Evolutionary conservation across 495 filamentous ascomycete species (phyloP), one percentile per base, ranked within the genome.

Genomic region (Xylaria cubensis): DNA sequence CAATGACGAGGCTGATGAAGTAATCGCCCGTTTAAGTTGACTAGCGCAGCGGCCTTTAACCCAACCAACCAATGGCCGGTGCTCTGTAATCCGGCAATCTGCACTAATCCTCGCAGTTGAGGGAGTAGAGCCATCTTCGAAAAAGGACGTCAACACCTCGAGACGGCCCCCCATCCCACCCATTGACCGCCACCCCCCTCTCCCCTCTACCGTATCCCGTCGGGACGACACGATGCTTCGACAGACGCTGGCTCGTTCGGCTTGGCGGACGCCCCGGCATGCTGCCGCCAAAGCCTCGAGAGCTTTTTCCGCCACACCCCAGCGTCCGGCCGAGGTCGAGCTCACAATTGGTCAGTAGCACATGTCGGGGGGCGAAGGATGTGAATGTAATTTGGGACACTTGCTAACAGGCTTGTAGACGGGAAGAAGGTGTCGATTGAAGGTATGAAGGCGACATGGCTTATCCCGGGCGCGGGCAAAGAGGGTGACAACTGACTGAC

Each of bases 351-450:
- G 94, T 96, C 85, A 77, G 92, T 80, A 67, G 62, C 68, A 67
- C 39, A 65, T 55, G 39, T 48, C 51, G 50, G 55, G 62, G n/a
- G 50, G 58, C 13, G 78, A 76, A 77, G 70, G 26, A 29, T 29
- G 2, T 29, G 26, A 29, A 29, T 55, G 58, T 51, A 19, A 21
- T 39, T 17, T 53, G 61, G 51, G 17, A 24, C 67, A 66, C 65
- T 61, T 75, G 73, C 77, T 85, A 72, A 84, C 80, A 62, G 58
- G n/a, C 34, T 59, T 80, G n/a, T 77, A 95, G 93, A 97, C 89
- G 94, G 94, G 80, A 97, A 96, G 86, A 94, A 97, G 83, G 91
- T 97, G 29, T 97, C 94, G 55, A 93, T 97, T 74, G 93, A 97
- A 92, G 94, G 94, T 97, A 89, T 76, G 80, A 46, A 50, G 46